phyloP scores from a whole-genome alignment of 352 stramenopile genomes.

The Blastocystis sp. region DNA sequence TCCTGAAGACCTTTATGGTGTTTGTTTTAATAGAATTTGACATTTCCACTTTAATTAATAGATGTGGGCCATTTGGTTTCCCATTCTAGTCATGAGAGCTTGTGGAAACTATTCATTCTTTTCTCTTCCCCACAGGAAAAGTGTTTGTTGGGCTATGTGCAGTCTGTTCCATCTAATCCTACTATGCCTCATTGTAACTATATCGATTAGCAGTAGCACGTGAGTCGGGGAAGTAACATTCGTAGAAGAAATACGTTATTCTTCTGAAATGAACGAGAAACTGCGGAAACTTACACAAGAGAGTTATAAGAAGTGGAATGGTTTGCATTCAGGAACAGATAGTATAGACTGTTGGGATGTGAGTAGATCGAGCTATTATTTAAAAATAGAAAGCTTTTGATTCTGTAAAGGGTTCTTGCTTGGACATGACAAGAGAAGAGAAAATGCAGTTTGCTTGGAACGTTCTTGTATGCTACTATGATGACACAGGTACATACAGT shows the following conservation, averaged over 20 bases:
- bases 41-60: too few species aligned
- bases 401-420: neutral
- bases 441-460: slow-evolving; percentile 48
- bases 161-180: too few species aligned
- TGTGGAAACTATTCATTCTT: too few species aligned
- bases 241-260: slow-evolving; percentile 43
- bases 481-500: neutral
- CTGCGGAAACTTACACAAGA: neutral
- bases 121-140: too few species aligned
- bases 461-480: slow-evolving; percentile 34
- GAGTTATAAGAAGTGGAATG: neutral
- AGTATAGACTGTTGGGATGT: slow-evolving; percentile 52
- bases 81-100: too few species aligned
- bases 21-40: too few species aligned
- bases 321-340: neutral
- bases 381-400: slow-evolving; percentile 16
- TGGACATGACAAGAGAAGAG: slow-evolving; percentile 42
- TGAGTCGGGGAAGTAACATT: neutral
- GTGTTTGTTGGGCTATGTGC: too few species aligned
- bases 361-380: neutral
- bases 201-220: slow-evolving; percentile 18
- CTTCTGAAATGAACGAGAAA: slow-evolving; percentile 1
- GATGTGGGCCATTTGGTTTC: too few species aligned
- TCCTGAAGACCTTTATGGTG: neutral
- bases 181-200: neutral